Base-by-base conservation (phyloP, 2,329 filamentous ascomycete species). In the Fusarium albosuccineum region DNA sequence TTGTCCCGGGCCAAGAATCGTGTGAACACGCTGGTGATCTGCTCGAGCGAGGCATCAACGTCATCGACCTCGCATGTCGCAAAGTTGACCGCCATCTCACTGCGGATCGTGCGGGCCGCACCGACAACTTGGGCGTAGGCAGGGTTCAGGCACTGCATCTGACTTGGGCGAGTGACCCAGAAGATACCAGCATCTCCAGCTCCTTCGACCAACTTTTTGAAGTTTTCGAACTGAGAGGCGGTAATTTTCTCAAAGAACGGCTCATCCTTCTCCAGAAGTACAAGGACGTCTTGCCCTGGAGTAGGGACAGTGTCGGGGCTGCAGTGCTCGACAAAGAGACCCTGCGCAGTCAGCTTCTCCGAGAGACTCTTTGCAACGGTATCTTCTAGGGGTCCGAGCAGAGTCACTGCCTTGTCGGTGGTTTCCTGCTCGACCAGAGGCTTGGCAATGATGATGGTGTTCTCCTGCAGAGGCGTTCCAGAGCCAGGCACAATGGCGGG, bases 91-190 rank as follows among this genome's bases (percentile, higher is more conserved):
- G 55, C 56, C 14, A 72, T 52, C 64, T 79, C 78, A 5, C 61
- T 66, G 14, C 76, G 75, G 8, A 79, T 62, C 2, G 70, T 73
- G 1, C 78, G 67, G 1, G 73, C 69, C 0, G 70, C 34, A 1
- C 78, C 78, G n/a, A 79, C 58, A 8, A 70, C 54, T 13, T 72
- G 68, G 0, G 74, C 74, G 17, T 72, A 75, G 11, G 62, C 42
- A 0, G 78, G 77, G 29, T 76, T 68, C 5, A 26, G 10, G 45
- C 75, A 78, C 1, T 55, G 29, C 1, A 74, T 57, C 29, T 78
- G 75, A 6, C 63, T 63, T 1, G 70, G 64, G 2, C 70, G 68
- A 2, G 77, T 79, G 8, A 79, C 46, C 78, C 78, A 80, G 6
- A 79, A 60, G 22, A 78, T 42, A 1, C 64, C 51, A 9, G 48